Evolutionary conservation across 805 yeast genomes (phyloP).

Genomic region (Metschnikowia baotianmanensis): DNA sequence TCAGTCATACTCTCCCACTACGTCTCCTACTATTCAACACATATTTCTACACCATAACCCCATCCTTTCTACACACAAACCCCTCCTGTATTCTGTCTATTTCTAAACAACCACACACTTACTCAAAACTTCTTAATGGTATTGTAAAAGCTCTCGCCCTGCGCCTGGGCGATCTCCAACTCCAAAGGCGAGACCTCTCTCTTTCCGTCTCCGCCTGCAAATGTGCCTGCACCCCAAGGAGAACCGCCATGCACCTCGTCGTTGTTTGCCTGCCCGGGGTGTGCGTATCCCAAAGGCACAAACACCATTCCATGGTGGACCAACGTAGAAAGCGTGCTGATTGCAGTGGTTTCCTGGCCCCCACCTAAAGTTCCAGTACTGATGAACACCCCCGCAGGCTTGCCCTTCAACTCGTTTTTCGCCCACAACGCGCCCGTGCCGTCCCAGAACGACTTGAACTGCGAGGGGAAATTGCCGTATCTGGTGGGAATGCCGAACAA

Average conservation of each 20-base stretch:
- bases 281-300: conserved; percentile 75
- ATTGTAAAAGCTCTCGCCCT: conserved; percentile 64
- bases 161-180: conserved; percentile 58
- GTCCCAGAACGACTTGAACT: conserved; percentile 75
- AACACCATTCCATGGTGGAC: conserved; percentile 76
- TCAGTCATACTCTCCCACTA: too few species aligned
- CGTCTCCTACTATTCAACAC: too few species aligned
- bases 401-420: conserved; percentile 63
- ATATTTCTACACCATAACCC: too few species aligned
- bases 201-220: conserved; percentile 74
- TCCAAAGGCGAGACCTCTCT: conserved; percentile 67
- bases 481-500: conserved; percentile 80
- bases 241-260: conserved; percentile 78
- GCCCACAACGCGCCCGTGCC: conserved; percentile 78
- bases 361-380: conserved; percentile 74
- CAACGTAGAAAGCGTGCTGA: conserved; percentile 55
- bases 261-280: conserved; percentile 53
- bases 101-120: not conserved
- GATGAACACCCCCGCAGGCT: conserved; percentile 69
- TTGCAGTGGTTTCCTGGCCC: conserved; percentile 74
- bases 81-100: not conserved
- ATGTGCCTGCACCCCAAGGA: conserved; percentile 85
- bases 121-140: conserved; percentile 22
- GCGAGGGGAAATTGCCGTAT: conserved; percentile 73
- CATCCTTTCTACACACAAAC: too few species aligned